Conservation (phyloP, 495 filamentous ascomycete genomes). For the Amniculicola lignicola region DNA sequence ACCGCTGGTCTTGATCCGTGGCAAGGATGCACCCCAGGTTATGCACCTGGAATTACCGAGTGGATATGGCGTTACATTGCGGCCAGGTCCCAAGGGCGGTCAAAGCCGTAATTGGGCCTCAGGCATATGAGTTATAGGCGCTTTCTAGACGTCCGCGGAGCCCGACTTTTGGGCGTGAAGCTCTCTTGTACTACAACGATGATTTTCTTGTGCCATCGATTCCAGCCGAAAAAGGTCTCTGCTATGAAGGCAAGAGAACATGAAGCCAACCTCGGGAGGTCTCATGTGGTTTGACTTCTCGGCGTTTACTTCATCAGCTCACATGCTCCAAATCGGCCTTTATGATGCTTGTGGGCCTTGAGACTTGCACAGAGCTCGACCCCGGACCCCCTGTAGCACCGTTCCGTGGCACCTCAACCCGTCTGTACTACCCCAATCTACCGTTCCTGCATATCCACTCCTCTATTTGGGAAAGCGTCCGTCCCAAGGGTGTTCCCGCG, state of each 20-base stretch:
- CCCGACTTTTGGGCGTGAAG: not conserved
- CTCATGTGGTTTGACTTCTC: not conserved
- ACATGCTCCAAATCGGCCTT: not conserved
- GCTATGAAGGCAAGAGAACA: not conserved
- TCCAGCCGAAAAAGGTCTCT: not conserved
- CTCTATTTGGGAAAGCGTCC: constrained; percentile 18
- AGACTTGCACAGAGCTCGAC: constrained; percentile 1
- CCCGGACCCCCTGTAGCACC: constrained; percentile 17
- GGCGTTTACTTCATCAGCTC: not conserved
- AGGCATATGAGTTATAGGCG: constrained; percentile 18
- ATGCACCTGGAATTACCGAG: no score
- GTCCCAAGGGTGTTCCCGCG: constrained; percentile 16
- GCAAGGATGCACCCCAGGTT: constrained; percentile 6
- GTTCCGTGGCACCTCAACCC: constrained; percentile 8
- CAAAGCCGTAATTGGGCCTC: constrained; percentile 24
- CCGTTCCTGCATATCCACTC: constrained; percentile 20
- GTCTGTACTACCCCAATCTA: constrained; percentile 2
- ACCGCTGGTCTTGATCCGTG: no score
- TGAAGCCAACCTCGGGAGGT: not conserved
- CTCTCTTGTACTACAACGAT: constrained; percentile 10
- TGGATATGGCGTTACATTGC: no score
- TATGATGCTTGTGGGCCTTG: constrained; percentile 8
- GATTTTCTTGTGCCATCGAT: not conserved
- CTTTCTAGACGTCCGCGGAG: constrained; percentile 16
- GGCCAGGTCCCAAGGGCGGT: not conserved